Evolutionary conservation across 148 eudicot genomes (phyloP), one percentile per base, ranked within the genome.

Genomic region (Camellia lanceoleosa): DNA sequence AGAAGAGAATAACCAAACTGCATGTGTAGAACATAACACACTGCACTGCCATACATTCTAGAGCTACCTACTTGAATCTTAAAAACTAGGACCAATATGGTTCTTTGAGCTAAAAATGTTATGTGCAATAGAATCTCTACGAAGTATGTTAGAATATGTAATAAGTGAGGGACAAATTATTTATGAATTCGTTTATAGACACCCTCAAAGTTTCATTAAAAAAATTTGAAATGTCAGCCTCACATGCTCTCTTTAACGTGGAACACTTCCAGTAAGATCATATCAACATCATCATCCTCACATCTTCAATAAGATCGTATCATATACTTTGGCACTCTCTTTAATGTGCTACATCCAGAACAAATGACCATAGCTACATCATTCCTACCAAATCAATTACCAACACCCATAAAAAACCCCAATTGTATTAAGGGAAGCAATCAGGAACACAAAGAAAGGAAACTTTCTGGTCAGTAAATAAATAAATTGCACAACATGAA

Each of bases 231-330:
- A 30, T 18, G 13, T 12, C n/a, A 73, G 23, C 14, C 46, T 70
- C 12, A 55, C 59, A 69, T 10, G 15, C 52, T 11, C 38, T 1
- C 38, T 30, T 30, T 30, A 30, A 30, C 38, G 38, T 30, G 38
- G 38, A 38, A 74, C 65, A 74, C 61, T 58, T 74, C 65, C 77
- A 38, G 18, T 68, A 68, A 43, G 8, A 16, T 56, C 19, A 38
- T 74, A 13, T 30, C 38, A 30, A 30, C 1, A 30, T 30, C 38
- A 30, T 30, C 38, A 30, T 1, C 38, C 38, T 30, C 38, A 30
- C 38, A 30, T 30, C 38, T 30, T 30, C 38, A 30, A 30, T 30
- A 30, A 30, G 38, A 30, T 30, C 1, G 38, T 30, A 30, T 74
- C 49, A 16, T 4, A 7, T 18, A 74, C 23, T 59, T 41, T 7